Percentiles rank a stretch among this genome's conserved stretches.
Conservation (phyloP, 192 early-diverging fungal genomes). For the Mortierella claussenii region DNA sequence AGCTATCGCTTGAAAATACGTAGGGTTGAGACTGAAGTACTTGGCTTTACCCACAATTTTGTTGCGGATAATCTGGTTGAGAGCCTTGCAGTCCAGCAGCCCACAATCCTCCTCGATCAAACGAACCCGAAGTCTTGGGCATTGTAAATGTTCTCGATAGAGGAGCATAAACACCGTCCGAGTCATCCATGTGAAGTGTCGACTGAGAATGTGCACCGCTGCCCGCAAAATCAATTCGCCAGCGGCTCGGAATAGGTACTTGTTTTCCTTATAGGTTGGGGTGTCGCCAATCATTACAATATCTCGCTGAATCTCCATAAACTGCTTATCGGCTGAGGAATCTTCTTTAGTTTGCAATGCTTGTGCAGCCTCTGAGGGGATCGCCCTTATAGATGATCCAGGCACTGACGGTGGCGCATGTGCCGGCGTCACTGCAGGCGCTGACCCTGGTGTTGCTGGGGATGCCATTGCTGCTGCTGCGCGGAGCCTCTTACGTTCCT, state of each 20-base stretch:
- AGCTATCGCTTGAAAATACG: background rate
- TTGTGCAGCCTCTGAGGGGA: too few species aligned
- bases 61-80: conserved; percentile 2
- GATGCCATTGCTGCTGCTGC: too few species aligned
- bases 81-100: background rate
- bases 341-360: too few species aligned
- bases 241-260: conserved; percentile 17
- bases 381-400: too few species aligned
- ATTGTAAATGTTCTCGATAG: conserved; percentile 3
- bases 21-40: conserved; percentile 2
- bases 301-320: background rate
- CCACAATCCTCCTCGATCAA: background rate
- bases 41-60: background rate
- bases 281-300: background rate
- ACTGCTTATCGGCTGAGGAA: too few species aligned
- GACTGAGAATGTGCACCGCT: conserved; percentile 1
- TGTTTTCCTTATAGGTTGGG: conserved; percentile 27
- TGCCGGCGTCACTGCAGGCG: too few species aligned
- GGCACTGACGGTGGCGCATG: too few species aligned
- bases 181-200: conserved; percentile 7
- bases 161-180: background rate
- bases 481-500: too few species aligned
- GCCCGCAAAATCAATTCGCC: conserved; percentile 21
- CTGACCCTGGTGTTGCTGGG: too few species aligned
- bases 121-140: background rate